A percentile compares a stretch with the other conserved stretches of the same genome.
phyloP scores from a whole-genome alignment of 176 grass and related monocot species.

The Zizania latifolia region DNA sequence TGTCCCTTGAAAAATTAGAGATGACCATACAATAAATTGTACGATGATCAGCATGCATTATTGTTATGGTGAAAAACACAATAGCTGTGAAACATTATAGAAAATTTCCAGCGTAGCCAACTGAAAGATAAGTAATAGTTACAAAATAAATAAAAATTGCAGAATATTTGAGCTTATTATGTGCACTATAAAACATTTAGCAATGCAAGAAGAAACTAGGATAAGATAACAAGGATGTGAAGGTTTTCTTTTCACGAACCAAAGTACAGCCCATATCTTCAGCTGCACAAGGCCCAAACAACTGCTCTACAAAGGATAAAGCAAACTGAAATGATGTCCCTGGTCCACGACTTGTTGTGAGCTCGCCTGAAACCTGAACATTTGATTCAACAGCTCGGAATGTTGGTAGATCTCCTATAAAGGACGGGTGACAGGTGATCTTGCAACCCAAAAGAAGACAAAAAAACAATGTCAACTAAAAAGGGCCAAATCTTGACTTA shows the following conservation, averaged over 20 bases:
- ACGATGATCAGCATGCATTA: background rate
- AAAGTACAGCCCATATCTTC: slow-evolving; percentile 50
- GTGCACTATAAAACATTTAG: too few species aligned
- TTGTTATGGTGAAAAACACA: background rate
- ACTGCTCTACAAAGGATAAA: slow-evolving; percentile 82
- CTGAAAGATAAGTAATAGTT: slow-evolving; percentile 6
- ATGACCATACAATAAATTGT: background rate
- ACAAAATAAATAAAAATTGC: background rate
- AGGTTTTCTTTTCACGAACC: slow-evolving; percentile 45
- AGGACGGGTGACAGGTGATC: slow-evolving; percentile 93
- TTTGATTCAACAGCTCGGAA: slow-evolving; percentile 79
- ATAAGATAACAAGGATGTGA: background rate
- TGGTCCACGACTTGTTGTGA: slow-evolving; percentile 86
- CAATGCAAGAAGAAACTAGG: background rate
- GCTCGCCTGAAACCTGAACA: slow-evolving; percentile 78
- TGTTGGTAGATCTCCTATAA: slow-evolving; percentile 74
- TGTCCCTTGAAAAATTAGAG: background rate
- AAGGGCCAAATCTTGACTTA: background rate
- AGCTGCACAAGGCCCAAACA: slow-evolving; percentile 57
- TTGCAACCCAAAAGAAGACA: slow-evolving; percentile 38
- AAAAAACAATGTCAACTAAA: slow-evolving; percentile 2
- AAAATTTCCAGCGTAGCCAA: background rate
- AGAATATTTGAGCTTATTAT: too few species aligned
- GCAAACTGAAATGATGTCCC: slow-evolving; percentile 80
- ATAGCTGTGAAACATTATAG: too few species aligned